Conservation (phyloP, 2,329 filamentous ascomycete species). For the Colletotrichum navitas region DNA sequence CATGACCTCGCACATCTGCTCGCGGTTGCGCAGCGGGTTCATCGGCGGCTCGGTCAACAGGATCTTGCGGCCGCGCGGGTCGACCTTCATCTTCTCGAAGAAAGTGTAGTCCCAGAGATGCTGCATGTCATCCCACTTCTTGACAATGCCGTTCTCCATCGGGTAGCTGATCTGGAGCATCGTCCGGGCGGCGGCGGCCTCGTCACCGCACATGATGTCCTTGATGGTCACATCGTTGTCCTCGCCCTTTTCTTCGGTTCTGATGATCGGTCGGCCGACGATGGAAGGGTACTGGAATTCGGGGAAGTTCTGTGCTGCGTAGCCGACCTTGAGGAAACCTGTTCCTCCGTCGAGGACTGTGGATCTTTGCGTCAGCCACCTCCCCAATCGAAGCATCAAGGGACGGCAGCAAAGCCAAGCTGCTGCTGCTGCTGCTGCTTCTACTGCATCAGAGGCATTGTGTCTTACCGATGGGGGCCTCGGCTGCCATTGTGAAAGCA, state of each 20-base stretch:
- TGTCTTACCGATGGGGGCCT: slow-evolving; percentile 67
- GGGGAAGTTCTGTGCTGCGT: slow-evolving; percentile 99
- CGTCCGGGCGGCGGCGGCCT: slow-evolving; percentile 92
- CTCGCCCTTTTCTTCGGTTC: slow-evolving; percentile 84
- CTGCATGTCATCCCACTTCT: slow-evolving; percentile 99
- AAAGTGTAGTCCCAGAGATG: slow-evolving; percentile 99
- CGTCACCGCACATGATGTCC: slow-evolving; percentile 99
- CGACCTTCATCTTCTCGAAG: slow-evolving; percentile 94
- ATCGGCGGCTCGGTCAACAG: slow-evolving; percentile 96
- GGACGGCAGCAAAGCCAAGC: slow-evolving; percentile 3
- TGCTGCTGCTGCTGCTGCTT: background rate
- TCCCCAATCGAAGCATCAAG: slow-evolving; percentile 28
- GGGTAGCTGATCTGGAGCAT: slow-evolving; percentile 99
- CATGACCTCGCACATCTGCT: slow-evolving; percentile 99
- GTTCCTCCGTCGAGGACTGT: slow-evolving; percentile 99
- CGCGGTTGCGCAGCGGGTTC: slow-evolving; percentile 96
- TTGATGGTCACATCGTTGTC: slow-evolving; percentile 78
- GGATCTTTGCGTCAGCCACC: slow-evolving; percentile 41
- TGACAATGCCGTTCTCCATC: slow-evolving; percentile 99
- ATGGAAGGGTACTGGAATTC: slow-evolving; percentile 99
- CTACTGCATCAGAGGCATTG: slow-evolving; percentile 15
- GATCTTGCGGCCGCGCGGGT: slow-evolving; percentile 94
- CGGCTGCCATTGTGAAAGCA: slow-evolving; percentile 63
- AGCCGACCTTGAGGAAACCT: slow-evolving; percentile 99
- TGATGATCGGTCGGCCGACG: slow-evolving; percentile 95